phyloP scores from a whole-genome alignment of 306 rosid genomes.

The Corylus avellana region DNA sequence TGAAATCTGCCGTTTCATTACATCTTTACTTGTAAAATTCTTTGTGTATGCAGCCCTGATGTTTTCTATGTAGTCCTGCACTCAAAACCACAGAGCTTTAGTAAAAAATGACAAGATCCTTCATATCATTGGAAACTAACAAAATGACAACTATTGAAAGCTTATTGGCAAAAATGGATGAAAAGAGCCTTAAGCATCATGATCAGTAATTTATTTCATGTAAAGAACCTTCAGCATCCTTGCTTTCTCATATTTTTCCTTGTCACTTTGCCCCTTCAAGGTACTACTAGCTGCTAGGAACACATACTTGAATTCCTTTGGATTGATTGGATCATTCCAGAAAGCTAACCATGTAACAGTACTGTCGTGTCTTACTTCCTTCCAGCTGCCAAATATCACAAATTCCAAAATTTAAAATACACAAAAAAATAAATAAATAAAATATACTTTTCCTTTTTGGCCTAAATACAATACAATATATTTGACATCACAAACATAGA shows the following conservation, averaged over 20 bases:
- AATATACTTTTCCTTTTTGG: too few species aligned
- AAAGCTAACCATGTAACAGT: constrained; percentile 97
- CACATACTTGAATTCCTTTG: constrained; percentile 87
- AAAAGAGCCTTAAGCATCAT: neutral
- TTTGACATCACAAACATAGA: neutral
- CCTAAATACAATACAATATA: too few species aligned
- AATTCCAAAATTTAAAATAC: constrained; percentile 16
- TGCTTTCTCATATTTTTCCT: constrained; percentile 98
- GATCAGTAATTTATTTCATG: constrained; percentile 7
- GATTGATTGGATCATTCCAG: constrained; percentile 95
- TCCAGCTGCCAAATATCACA: constrained; percentile 70
- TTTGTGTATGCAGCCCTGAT: constrained; percentile 84
- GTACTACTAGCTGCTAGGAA: constrained; percentile 98
- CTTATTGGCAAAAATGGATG: constrained; percentile 10
- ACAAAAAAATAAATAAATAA: neutral
- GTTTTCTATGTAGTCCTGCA: constrained; percentile 79
- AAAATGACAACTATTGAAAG: constrained; percentile 9
- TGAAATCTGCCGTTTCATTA: constrained; percentile 76
- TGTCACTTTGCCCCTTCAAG: constrained; percentile 96
- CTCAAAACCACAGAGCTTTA: constrained; percentile 27
- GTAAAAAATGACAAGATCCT: constrained; percentile 11
- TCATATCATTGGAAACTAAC: constrained; percentile 18
- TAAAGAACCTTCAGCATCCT: constrained; percentile 79
- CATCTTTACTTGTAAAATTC: constrained; percentile 79
- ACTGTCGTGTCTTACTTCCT: constrained; percentile 86